Evolutionary conservation across 2,329 filamentous ascomycete genomes (phyloP).

Genomic region (Colletotrichum tropicicola): DNA sequence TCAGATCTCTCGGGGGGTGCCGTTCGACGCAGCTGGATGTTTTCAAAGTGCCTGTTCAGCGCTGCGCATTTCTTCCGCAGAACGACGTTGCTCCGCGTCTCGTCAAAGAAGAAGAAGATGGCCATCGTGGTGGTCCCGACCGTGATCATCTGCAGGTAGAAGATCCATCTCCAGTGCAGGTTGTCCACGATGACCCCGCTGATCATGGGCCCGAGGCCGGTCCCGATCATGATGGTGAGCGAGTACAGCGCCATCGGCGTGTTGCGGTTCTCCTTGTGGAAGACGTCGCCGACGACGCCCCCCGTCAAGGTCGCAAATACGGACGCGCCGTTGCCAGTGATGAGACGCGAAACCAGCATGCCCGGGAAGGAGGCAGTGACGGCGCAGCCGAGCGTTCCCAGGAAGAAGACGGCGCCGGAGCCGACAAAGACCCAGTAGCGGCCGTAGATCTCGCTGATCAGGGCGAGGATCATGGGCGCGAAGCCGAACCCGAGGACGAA

Average conservation of each 20-base stretch:
- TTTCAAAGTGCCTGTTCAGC: slow-evolving; percentile 55
- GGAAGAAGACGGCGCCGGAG: slow-evolving; percentile 77
- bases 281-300: slow-evolving; percentile 88
- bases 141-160: slow-evolving; percentile 70
- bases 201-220: slow-evolving; percentile 49
- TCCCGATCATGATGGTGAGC: slow-evolving; percentile 78
- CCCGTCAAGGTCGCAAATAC: slow-evolving; percentile 89
- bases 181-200: not conserved
- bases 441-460: slow-evolving; percentile 88
- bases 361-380: slow-evolving; percentile 72
- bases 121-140: slow-evolving; percentile 66
- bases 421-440: slow-evolving; percentile 82
- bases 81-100: slow-evolving; percentile 84
- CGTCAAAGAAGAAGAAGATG: slow-evolving; percentile 76
- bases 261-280: slow-evolving; percentile 79
- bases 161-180: slow-evolving; percentile 41
- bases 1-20: not conserved
- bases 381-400: slow-evolving; percentile 78
- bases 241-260: slow-evolving; percentile 90
- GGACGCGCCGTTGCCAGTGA: slow-evolving; percentile 78
- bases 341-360: slow-evolving; percentile 78
- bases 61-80: slow-evolving; percentile 75
- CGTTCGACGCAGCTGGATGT: not conserved
- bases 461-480: slow-evolving; percentile 88
- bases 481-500: slow-evolving; percentile 85